Base-by-base conservation (phyloP, 345 rosid species). In the Arabis hirsuta region DNA sequence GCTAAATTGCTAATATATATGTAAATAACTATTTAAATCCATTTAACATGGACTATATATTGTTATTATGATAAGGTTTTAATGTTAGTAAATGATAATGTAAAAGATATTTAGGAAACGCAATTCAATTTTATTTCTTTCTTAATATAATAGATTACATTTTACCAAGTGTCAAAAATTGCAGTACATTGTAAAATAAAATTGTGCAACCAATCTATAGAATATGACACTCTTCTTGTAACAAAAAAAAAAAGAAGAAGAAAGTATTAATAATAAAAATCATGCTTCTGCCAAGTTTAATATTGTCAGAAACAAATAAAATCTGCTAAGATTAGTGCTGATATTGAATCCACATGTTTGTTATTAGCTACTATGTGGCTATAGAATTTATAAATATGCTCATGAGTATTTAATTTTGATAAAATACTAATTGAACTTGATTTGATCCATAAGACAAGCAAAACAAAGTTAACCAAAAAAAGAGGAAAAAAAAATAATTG, bases 361-460 rank as follows among this genome's bases (percentile, higher is more conserved):
- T 44, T 27, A 62, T 31, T 50, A 65, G 59, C 26, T 51, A 38
- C 12, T 51, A 1, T 46, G 51, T n/a, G 7, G 27, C 32, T 67
- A 41, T 16, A 5, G 3, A 42, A 42, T 4, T 42, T 29, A 67
- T 16, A 19, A 55, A 9, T 3, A 67, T 41, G 10, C n/a, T 55
- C 47, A 55, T 47, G 2, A 69, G 47, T 46, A 24, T 11, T 58
- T n/a, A 32, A 56, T 10, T 5, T 55, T 46, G 6, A 22, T 44
- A 55, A 45, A 46, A 46, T 22, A 58, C 9, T 14, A 24, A 58
- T 50, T 19, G 14, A 16, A 51, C 12, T 27, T 20, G 11, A 53
- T 54, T 65, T 63, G 56, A 62, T 54, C 55, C 71, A 73, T 24
- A 58, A 67, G 46, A 59, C 55, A 74, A 67, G 22, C 62, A 50